Evolutionary conservation across 129 eudicot species (phyloP).

Genomic region (sunflower (Helianthus annuus)): DNA sequence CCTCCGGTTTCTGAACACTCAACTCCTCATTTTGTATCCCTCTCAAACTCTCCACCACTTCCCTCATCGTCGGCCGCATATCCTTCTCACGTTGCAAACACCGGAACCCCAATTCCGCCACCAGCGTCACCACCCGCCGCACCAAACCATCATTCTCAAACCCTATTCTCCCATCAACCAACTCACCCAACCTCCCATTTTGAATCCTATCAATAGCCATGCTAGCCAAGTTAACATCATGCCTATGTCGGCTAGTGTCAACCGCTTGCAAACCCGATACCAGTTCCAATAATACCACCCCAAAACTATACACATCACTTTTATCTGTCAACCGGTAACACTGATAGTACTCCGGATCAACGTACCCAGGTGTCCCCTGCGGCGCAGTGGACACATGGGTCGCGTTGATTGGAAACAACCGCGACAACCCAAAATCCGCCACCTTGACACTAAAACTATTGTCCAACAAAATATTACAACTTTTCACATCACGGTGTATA

Average conservation of each 20-base stretch:
- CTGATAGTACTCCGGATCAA: slow-evolving; percentile 87
- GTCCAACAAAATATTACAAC: slow-evolving; percentile 40
- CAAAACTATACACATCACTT: slow-evolving; percentile 92
- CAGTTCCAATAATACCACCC: slow-evolving; percentile 77
- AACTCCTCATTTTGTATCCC: slow-evolving; percentile 49
- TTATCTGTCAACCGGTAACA: slow-evolving; percentile 74
- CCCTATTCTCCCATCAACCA: slow-evolving; percentile 61
- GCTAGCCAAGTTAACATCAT: slow-evolving; percentile 72
- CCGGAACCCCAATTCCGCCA: slow-evolving; percentile 71
- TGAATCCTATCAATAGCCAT: slow-evolving; percentile 74
- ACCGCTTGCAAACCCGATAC: slow-evolving; percentile 73
- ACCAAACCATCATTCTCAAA: slow-evolving; percentile 45
- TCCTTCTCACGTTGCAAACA: slow-evolving; percentile 82
- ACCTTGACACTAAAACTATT: slow-evolving; percentile 33
- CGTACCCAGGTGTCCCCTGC: slow-evolving; percentile 93
- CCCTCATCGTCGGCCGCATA: slow-evolving; percentile 80
- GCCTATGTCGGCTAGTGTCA: slow-evolving; percentile 66
- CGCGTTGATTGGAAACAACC: slow-evolving; percentile 61
- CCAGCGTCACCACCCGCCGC: slow-evolving; percentile 63
- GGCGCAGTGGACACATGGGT: slow-evolving; percentile 94
- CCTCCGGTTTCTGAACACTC: slow-evolving; percentile 53
- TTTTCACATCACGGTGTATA: slow-evolving; percentile 47
- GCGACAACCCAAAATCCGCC: slow-evolving; percentile 45
- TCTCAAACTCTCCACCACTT: slow-evolving; percentile 57
- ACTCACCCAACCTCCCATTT: slow-evolving; percentile 52